Base-by-base conservation (phyloP, 2,329 filamentous ascomycete species). In the Chrysoporthe austroafricana region DNA sequence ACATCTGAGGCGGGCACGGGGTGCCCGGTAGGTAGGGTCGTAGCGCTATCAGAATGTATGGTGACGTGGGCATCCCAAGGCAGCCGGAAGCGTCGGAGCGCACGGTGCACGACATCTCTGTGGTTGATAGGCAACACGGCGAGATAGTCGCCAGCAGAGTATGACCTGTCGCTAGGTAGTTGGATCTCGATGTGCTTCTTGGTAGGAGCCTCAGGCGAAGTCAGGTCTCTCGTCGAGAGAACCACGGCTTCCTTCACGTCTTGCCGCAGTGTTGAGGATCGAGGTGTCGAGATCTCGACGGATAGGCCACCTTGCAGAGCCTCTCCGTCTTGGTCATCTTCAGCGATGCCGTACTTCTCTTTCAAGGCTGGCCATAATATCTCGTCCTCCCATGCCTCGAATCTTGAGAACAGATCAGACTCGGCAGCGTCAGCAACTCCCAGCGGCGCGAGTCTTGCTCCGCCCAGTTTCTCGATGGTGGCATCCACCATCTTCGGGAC, bases 121-220 rank as follows among this genome's bases (percentile, higher is more conserved):
- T 87, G 88, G 75, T 94, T 94, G 39, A 91, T 79, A 0, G 92
- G 91, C 1, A 93, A 80, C 3, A 93, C 82, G 0, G 90, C 90
- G 0, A 94, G 83, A 74, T 95, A 94, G 74, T 94, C 92, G 11
- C 91, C 92, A 3, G 90, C 85, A 46, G 85, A 83, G 77, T 94
- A 95, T 0, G 82, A 84, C 82, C 88, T 84, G 66, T 85, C 86
- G 0, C 84, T 85, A 0, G 91, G 91, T 1, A 94, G 82, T 68
- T 86, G 85, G 39, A 93, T 87, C 69, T 87, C 87, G 26, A 92
- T 84, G 70, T 90, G 84, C 32, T 86, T 85, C 80, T 93, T 93
- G 56, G 80, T 79, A 0, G 86, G 80, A 36, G 81, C 83, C 0
- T 79, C 82, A 0, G 80, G 78, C 0, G 83, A 63, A n/a, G 71